phyloP scores from a whole-genome alignment of 2,329 filamentous ascomycete genomes.

The Aspergillus caelatus region DNA sequence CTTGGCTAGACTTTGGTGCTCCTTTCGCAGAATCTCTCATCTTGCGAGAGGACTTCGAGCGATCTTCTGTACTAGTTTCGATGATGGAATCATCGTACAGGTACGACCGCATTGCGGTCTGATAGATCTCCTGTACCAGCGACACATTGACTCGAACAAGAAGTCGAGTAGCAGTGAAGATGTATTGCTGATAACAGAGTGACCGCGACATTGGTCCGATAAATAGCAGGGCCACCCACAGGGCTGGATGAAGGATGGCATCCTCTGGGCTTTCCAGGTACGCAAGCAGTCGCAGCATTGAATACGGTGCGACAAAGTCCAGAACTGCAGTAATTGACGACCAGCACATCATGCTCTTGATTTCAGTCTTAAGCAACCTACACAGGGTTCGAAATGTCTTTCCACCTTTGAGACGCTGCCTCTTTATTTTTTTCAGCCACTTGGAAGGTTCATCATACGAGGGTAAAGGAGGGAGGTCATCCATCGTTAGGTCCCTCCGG shows the following conservation, averaged over 20 bases:
- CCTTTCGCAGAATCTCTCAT: constrained; percentile 21
- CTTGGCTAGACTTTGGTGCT: constrained; percentile 45
- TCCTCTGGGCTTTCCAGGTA: constrained; percentile 52
- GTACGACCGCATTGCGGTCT: constrained; percentile 57
- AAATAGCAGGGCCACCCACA: constrained; percentile 60
- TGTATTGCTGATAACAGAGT: constrained; percentile 58
- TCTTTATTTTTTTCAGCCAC: constrained; percentile 30
- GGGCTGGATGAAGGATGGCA: constrained; percentile 53
- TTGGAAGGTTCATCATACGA: constrained; percentile 32
- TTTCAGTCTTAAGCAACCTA: constrained; percentile 27
- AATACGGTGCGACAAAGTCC: constrained; percentile 58
- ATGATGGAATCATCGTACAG: constrained; percentile 52
- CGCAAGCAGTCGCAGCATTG: constrained; percentile 57
- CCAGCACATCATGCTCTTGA: constrained; percentile 33
- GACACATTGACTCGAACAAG: constrained; percentile 60
- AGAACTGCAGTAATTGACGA: constrained; percentile 28
- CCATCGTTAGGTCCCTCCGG: constrained; percentile 31
- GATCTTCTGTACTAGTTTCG: constrained; percentile 1
- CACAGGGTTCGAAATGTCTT: constrained; percentile 32
- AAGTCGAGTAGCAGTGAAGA: constrained; percentile 60
- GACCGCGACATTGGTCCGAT: constrained; percentile 54
- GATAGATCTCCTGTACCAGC: constrained; percentile 62
- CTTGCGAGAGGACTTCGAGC: constrained; percentile 15
- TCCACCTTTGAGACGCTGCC: constrained; percentile 28
- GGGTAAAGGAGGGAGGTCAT: constrained; percentile 36